phyloP scores from a whole-genome alignment of 331 rosid species.

The Quercus lobata region DNA sequence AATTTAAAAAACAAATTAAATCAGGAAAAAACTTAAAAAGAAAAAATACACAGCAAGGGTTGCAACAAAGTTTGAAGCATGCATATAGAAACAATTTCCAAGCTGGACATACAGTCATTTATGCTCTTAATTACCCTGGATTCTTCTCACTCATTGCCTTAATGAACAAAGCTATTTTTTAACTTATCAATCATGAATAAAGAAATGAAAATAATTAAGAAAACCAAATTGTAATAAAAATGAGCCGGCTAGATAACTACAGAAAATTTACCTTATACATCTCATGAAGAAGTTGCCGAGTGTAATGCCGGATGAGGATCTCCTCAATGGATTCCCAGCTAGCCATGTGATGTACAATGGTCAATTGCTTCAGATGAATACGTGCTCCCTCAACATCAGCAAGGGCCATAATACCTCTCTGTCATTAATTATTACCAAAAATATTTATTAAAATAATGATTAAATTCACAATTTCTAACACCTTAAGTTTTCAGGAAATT shows the following conservation, averaged over 20 bases:
- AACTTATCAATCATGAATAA: background rate
- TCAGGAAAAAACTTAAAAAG: too few species aligned
- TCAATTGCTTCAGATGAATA: constrained; percentile 73
- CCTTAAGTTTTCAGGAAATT: too few species aligned
- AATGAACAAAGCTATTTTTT: background rate
- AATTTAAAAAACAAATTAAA: background rate
- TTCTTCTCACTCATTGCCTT: background rate
- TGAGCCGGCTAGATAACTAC: background rate
- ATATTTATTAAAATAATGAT: too few species aligned
- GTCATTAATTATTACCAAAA: constrained; percentile 26
- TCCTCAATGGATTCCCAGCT: constrained; percentile 84
- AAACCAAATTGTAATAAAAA: background rate
- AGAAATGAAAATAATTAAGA: background rate
- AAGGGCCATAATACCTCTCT: constrained; percentile 95
- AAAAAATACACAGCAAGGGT: too few species aligned
- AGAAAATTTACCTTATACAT: constrained; percentile 64
- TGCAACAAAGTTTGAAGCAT: background rate
- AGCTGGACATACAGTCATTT: background rate
- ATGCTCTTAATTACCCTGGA: background rate
- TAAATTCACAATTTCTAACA: too few species aligned
- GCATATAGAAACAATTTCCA: background rate
- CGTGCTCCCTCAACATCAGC: constrained; percentile 98
- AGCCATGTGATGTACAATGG: constrained; percentile 89
- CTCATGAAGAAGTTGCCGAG: constrained; percentile 90
- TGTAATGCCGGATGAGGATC: constrained; percentile 76